phyloP scores from a whole-genome alignment of 805 yeast genomes.

The Candida taoyuanica region DNA sequence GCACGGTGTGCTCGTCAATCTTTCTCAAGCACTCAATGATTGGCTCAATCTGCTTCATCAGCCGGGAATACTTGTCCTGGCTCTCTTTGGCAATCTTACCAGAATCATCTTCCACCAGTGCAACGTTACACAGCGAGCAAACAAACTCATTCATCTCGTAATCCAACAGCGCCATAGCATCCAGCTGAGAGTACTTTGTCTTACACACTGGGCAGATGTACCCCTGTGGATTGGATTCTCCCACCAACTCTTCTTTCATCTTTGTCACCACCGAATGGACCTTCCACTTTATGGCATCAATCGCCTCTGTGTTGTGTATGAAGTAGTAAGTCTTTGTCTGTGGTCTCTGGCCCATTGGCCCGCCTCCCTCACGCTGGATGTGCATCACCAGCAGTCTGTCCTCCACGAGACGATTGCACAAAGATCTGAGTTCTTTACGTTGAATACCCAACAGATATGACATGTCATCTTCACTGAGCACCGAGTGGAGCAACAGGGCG shows the following conservation, averaged over 20 bases:
- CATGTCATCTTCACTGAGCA: slow-evolving; percentile 88
- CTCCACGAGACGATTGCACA: slow-evolving; percentile 76
- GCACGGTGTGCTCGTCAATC: slow-evolving; percentile 73
- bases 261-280: slow-evolving; percentile 79
- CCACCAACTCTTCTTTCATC: slow-evolving; percentile 77
- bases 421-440: slow-evolving; percentile 78
- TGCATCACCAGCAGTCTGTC: slow-evolving; percentile 75
- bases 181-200: slow-evolving; percentile 76
- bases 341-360: slow-evolving; percentile 51
- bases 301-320: slow-evolving; percentile 87
- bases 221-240: slow-evolving; percentile 88
- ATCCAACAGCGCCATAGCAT: slow-evolving; percentile 77
- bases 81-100: slow-evolving; percentile 75
- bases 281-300: slow-evolving; percentile 95
- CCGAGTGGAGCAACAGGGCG: slow-evolving; percentile 83
- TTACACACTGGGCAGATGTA: slow-evolving; percentile 85
- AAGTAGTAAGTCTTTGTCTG: slow-evolving; percentile 77
- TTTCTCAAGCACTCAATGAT: slow-evolving; percentile 77
- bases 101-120: slow-evolving; percentile 82
- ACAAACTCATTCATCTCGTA: slow-evolving; percentile 76
- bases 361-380: slow-evolving; percentile 66
- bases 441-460: slow-evolving; percentile 76
- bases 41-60: slow-evolving; percentile 89
- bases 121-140: slow-evolving; percentile 79
- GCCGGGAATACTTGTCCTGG: slow-evolving; percentile 73